These are phyloP conservation scores for Gnomoniopsis smithogilvyi DNA, from an alignment of 2,329 filamentous ascomycete genomes.

Conservation along the genomic window DNA sequence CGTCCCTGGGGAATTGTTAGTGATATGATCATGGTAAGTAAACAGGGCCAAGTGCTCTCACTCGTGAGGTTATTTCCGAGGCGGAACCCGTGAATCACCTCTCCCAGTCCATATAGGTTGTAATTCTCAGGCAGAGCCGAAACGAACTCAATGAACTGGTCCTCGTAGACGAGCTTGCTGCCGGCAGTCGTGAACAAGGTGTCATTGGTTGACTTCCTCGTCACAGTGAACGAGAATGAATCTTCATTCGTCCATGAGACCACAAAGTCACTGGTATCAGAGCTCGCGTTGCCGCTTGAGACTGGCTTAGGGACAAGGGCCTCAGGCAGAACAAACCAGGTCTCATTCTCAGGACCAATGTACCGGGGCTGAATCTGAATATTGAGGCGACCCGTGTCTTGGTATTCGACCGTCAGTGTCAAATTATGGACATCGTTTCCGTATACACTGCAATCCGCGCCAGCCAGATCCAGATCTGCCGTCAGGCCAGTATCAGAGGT, in stretches of 20 bases:
- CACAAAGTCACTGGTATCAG: slow-evolving; percentile 52
- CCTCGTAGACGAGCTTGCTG: slow-evolving; percentile 65
- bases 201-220: slow-evolving; percentile 57
- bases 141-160: slow-evolving; percentile 75
- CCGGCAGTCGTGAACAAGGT: slow-evolving; percentile 65
- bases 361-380: slow-evolving; percentile 68
- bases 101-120: slow-evolving; percentile 73
- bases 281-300: slow-evolving; percentile 33
- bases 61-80: slow-evolving; percentile 72
- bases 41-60: no score
- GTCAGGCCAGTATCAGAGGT: slow-evolving; percentile 54
- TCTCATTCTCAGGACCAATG: slow-evolving; percentile 57
- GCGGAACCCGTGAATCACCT: slow-evolving; percentile 67
- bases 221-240: slow-evolving; percentile 67
- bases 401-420: slow-evolving; percentile 29
- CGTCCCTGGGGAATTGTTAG: slow-evolving; percentile 30
- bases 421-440: slow-evolving; percentile 64
- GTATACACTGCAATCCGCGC: slow-evolving; percentile 69
- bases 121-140: slow-evolving; percentile 66
- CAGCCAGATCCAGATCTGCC: slow-evolving; percentile 66
- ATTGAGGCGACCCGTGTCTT: slow-evolving; percentile 55
- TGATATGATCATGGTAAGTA: background rate
- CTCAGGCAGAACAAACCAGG: slow-evolving; percentile 66
- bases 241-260: slow-evolving; percentile 50
- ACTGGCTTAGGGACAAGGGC: slow-evolving; percentile 57